Percentiles rank a stretch among this genome's conserved stretches.
These are phyloP conservation scores for Monilinia vaccinii-corymbosi DNA, from an alignment of 2,329 filamentous ascomycete species.

Conservation along the genomic window DNA sequence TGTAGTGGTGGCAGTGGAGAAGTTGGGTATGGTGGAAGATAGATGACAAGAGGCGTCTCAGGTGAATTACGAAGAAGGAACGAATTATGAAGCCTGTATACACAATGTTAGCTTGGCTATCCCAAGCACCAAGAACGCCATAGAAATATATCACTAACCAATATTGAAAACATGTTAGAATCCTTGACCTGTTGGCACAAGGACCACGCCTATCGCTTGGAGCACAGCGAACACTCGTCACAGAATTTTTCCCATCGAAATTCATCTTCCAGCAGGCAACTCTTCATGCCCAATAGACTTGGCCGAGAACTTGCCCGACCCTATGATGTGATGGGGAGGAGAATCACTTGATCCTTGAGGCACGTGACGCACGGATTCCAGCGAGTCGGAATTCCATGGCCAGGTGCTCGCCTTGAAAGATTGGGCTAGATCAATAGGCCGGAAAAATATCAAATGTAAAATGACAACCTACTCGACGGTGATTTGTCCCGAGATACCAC, in stretches of 20 bases:
- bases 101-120: conserved; percentile 12
- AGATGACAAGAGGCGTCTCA: conserved; percentile 41
- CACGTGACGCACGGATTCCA: not conserved
- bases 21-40: conserved; percentile 43
- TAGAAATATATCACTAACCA: conserved; percentile 1
- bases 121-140: not conserved
- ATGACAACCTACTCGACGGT: conserved; percentile 23
- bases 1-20: conserved; percentile 29
- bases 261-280: not conserved
- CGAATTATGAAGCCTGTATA: conserved; percentile 22
- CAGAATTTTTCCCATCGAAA: not conserved
- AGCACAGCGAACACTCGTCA: not conserved
- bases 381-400: not conserved
- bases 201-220: not conserved
- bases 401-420: not conserved
- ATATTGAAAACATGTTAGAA: not conserved
- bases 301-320: not conserved
- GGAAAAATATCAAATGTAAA: not conserved
- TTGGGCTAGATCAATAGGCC: not conserved
- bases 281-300: not conserved
- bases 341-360: not conserved
- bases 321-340: not conserved
- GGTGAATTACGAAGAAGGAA: conserved; percentile 21
- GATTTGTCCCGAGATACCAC: conserved; percentile 23
- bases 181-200: not conserved